phyloP scores from a whole-genome alignment of 768 basidiomycete species.

The Rhodotorula taiwanensis region DNA sequence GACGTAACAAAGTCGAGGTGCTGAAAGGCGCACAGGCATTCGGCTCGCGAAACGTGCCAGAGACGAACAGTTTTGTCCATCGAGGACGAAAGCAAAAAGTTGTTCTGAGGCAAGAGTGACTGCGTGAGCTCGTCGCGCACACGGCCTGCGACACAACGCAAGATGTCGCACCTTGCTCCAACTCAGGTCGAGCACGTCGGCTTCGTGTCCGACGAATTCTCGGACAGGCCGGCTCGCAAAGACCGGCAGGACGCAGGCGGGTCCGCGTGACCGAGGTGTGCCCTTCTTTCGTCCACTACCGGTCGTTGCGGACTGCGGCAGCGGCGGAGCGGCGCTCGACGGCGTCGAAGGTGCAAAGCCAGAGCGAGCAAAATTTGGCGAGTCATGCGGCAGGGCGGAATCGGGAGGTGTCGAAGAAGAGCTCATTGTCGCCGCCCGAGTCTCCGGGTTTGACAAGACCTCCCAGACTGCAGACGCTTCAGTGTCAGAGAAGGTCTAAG shows the following conservation, averaged over 20 bases:
- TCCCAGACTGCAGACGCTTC: constrained; percentile 39
- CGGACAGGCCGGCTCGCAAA: constrained; percentile 34
- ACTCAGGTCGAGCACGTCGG: constrained; percentile 40
- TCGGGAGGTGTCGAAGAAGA: not conserved
- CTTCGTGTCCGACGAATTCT: constrained; percentile 38
- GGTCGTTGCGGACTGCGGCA: not conserved
- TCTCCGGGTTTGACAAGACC: constrained; percentile 26
- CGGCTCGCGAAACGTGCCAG: constrained; percentile 39
- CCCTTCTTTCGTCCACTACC: constrained; percentile 1
- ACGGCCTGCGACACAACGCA: not conserved
- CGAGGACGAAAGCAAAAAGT: constrained; percentile 39
- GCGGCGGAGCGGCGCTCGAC: not conserved
- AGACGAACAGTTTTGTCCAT: constrained; percentile 44
- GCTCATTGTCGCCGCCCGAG: constrained; percentile 1
- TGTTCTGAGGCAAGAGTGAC: constrained; percentile 31
- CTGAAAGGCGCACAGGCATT: constrained; percentile 40
- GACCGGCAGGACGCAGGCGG: constrained; percentile 26
- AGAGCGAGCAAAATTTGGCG: not conserved
- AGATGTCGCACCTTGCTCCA: constrained; percentile 40
- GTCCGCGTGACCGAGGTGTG: not conserved
- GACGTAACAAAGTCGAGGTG: constrained; percentile 42
- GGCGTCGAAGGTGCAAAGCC: not conserved
- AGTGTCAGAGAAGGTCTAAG: no score
- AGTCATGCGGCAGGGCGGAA: not conserved
- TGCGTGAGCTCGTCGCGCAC: no score